These are phyloP conservation scores for Petunia hybrid DNA, from an alignment of 305 asterid species.

Conservation along the genomic window DNA sequence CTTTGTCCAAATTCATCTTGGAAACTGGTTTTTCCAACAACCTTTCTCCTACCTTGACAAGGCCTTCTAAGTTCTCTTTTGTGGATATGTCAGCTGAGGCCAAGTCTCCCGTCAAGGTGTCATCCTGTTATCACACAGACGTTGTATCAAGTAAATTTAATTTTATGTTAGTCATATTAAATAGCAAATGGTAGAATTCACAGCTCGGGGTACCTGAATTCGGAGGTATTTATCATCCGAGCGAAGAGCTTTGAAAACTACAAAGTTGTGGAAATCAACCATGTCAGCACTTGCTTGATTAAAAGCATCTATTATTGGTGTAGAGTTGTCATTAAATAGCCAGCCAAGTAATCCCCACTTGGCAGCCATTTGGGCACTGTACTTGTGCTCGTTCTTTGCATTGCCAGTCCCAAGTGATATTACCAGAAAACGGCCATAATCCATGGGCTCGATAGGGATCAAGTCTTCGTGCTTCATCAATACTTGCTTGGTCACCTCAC, in stretches of 20 bases:
- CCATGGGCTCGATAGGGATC: slow-evolving; percentile 48
- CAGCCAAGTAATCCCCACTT: slow-evolving; percentile 67
- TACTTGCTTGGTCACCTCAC: slow-evolving; percentile 53
- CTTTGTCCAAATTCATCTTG: slow-evolving; percentile 50
- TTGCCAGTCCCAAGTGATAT: slow-evolving; percentile 61
- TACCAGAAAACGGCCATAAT: slow-evolving; percentile 53
- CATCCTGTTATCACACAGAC: slow-evolving; percentile 41
- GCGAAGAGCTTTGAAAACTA: slow-evolving; percentile 56
- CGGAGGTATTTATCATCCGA: slow-evolving; percentile 58
- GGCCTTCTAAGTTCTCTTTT: slow-evolving; percentile 49
- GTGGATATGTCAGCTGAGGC: slow-evolving; percentile 52
- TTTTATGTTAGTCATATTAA: not conserved
- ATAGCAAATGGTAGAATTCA: not conserved
- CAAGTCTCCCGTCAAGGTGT: slow-evolving; percentile 49
- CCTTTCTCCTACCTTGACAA: slow-evolving; percentile 56
- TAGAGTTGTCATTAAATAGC: slow-evolving; percentile 43
- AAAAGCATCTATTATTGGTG: slow-evolving; percentile 49
- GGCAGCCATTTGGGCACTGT: slow-evolving; percentile 47
- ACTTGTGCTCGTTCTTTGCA: slow-evolving; percentile 43
- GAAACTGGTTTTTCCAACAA: slow-evolving; percentile 53
- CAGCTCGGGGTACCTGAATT: slow-evolving; percentile 48
- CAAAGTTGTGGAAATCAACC: slow-evolving; percentile 57
- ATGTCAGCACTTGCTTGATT: slow-evolving; percentile 58
- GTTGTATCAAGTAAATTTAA: not conserved
- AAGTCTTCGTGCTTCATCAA: slow-evolving; percentile 41